Conservation (phyloP, 2,329 filamentous ascomycete species). For the Bipolaris victoriae region DNA sequence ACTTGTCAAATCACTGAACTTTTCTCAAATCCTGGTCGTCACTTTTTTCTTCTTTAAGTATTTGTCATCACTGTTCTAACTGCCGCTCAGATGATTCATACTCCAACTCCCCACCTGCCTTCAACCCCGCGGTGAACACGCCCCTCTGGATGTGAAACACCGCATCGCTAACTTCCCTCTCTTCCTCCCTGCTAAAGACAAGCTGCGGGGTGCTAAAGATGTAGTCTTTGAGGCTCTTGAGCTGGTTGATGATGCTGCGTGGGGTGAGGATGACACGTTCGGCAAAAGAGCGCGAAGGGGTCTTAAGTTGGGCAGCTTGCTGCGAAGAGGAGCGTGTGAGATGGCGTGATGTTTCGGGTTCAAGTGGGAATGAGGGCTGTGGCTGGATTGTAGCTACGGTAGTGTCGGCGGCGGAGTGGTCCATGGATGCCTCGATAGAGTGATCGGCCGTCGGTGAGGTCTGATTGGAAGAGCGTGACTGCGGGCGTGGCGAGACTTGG, state of each 20-base stretch:
- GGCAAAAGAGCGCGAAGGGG: slow-evolving; percentile 39
- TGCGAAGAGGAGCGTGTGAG: not conserved
- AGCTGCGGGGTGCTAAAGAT: slow-evolving; percentile 60
- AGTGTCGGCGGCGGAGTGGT: not conserved
- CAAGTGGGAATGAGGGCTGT: slow-evolving; percentile 8
- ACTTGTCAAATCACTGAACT: not conserved
- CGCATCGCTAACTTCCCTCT: slow-evolving; percentile 75
- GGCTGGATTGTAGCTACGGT: not conserved
- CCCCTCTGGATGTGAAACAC: slow-evolving; percentile 79
- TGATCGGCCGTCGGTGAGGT: not conserved
- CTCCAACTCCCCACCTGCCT: slow-evolving; percentile 38
- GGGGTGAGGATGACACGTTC: slow-evolving; percentile 49
- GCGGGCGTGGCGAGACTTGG: slow-evolving; percentile 29
- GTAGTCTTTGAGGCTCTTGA: slow-evolving; percentile 57
- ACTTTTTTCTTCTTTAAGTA: not conserved
- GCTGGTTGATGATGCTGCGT: slow-evolving; percentile 58
- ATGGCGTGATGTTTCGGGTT: not conserved
- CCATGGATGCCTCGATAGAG: not conserved
- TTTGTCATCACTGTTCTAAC: not conserved
- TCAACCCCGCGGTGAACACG: slow-evolving; percentile 71
- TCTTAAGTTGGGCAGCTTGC: slow-evolving; percentile 7
- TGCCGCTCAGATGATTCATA: not conserved
- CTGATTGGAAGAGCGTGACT: slow-evolving; percentile 1
- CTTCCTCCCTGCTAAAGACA: slow-evolving; percentile 67
- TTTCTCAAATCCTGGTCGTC: not conserved